Percentiles rank a stretch among this genome's conserved stretches.
These are phyloP conservation scores for Trapa bicornis DNA, from an alignment of 345 rosid species.

Conservation along the genomic window DNA sequence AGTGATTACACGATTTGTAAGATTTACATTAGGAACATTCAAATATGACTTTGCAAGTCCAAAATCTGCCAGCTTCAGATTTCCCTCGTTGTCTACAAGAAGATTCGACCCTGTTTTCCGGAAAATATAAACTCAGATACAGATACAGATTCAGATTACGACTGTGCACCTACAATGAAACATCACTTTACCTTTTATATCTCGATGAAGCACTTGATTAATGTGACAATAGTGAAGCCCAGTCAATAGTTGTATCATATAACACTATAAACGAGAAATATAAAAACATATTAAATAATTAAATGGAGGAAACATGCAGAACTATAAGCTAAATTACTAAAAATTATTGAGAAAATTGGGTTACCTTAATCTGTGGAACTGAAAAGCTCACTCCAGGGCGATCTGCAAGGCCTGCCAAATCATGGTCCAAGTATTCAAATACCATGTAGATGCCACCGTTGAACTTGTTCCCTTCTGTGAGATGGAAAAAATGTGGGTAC, in stretches of 20 bases:
- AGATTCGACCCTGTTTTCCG: conserved; percentile 77
- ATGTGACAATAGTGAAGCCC: conserved; percentile 95
- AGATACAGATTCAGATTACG: background rate
- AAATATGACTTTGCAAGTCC: conserved; percentile 87
- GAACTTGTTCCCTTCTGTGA: conserved; percentile 78
- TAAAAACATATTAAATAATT: conserved; percentile 1
- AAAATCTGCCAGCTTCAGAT: conserved; percentile 89
- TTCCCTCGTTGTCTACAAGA: conserved; percentile 84
- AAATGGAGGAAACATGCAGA: background rate
- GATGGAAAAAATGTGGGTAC: background rate
- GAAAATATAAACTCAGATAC: background rate
- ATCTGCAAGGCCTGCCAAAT: too few relatives aligned
- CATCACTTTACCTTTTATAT: conserved; percentile 60
- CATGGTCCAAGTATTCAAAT: too few relatives aligned
- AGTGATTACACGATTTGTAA: conserved; percentile 88
- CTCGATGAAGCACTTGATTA: conserved; percentile 94
- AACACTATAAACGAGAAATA: conserved; percentile 42
- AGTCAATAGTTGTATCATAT: conserved; percentile 92
- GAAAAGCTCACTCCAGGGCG: too few relatives aligned
- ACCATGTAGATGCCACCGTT: conserved; percentile 40
- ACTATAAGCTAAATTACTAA: too few relatives aligned
- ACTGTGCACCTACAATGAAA: background rate
- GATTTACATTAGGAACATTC: conserved; percentile 55
- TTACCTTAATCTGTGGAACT: too few relatives aligned
- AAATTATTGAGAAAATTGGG: background rate